Evolutionary conservation across 768 basidiomycete genomes (phyloP).

Genomic region (Galerina marginata): DNA sequence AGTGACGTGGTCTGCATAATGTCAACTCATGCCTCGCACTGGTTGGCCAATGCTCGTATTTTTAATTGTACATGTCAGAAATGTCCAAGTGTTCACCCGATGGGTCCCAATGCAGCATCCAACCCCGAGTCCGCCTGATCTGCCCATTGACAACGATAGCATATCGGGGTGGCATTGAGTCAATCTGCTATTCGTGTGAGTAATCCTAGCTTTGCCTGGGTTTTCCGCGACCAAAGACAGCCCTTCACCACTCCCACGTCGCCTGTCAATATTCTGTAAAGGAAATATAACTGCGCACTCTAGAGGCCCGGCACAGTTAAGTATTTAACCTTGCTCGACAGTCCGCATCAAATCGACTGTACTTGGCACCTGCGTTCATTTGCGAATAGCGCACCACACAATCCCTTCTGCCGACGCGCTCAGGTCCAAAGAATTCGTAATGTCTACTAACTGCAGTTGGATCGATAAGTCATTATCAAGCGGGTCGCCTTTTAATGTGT

Average conservation of each 20-base stretch:
- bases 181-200: conserved; percentile 1
- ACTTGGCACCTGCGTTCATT: not conserved
- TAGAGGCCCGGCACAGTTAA: too few relatives aligned
- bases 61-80: conserved; percentile 4
- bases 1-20: not conserved
- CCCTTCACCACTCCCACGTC: not conserved
- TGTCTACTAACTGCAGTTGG: too few relatives aligned
- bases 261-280: too few relatives aligned
- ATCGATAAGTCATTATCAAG: too few relatives aligned
- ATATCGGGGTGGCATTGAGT: conserved; percentile 3
- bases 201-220: not conserved
- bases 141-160: not conserved
- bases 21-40: too few relatives aligned
- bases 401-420: too few relatives aligned
- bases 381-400: too few relatives aligned
- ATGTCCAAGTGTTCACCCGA: not conserved
- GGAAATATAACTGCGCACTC: too few relatives aligned
- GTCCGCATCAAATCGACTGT: not conserved
- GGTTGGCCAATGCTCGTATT: too few relatives aligned
- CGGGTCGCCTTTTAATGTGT: too few relatives aligned
- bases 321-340: conserved; percentile 3
- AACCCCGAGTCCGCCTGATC: not conserved
- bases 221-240: conserved; percentile 4
- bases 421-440: too few relatives aligned
- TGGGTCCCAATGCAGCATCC: not conserved